phyloP scores from a whole-genome alignment of 352 stramenopile species.

The Pythium periplocum region DNA sequence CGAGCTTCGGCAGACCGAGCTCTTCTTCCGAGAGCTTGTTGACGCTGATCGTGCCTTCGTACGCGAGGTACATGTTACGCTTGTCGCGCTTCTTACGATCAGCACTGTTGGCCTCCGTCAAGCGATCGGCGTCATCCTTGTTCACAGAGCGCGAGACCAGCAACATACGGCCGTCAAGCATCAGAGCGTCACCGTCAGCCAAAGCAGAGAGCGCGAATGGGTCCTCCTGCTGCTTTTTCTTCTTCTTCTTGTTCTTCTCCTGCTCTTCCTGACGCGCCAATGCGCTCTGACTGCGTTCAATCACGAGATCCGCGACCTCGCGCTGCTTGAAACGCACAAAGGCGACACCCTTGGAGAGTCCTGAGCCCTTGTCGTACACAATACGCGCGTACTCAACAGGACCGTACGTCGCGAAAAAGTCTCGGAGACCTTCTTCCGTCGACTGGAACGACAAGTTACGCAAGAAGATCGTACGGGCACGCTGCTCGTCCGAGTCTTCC shows the following conservation, averaged over 20 bases:
- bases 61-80: slow-evolving; percentile 94
- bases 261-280: slow-evolving; percentile 32
- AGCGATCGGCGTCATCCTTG: slow-evolving; percentile 61
- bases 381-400: slow-evolving; percentile 76
- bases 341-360: slow-evolving; percentile 76
- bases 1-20: slow-evolving; percentile 80
- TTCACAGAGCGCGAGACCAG: slow-evolving; percentile 66
- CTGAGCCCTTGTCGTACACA: slow-evolving; percentile 75
- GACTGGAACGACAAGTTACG: slow-evolving; percentile 85
- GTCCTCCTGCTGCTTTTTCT: slow-evolving; percentile 49
- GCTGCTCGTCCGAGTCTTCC: slow-evolving; percentile 70
- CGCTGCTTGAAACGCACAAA: slow-evolving; percentile 75
- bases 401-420: slow-evolving; percentile 72
- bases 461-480: slow-evolving; percentile 78
- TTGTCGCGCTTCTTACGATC: slow-evolving; percentile 86
- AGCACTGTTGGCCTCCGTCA: slow-evolving; percentile 48
- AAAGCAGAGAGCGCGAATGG: slow-evolving; percentile 61
- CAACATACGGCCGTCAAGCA: slow-evolving; percentile 70
- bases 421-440: slow-evolving; percentile 57
- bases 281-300: slow-evolving; percentile 43
- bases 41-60: slow-evolving; percentile 92
- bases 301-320: slow-evolving; percentile 44
- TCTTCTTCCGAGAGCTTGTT: slow-evolving; percentile 88
- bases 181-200: slow-evolving; percentile 62
- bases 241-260: slow-evolving; percentile 60